These are phyloP conservation scores for Fusarium camptoceras DNA, from an alignment of 2,329 filamentous ascomycete genomes.

Conservation along the genomic window DNA sequence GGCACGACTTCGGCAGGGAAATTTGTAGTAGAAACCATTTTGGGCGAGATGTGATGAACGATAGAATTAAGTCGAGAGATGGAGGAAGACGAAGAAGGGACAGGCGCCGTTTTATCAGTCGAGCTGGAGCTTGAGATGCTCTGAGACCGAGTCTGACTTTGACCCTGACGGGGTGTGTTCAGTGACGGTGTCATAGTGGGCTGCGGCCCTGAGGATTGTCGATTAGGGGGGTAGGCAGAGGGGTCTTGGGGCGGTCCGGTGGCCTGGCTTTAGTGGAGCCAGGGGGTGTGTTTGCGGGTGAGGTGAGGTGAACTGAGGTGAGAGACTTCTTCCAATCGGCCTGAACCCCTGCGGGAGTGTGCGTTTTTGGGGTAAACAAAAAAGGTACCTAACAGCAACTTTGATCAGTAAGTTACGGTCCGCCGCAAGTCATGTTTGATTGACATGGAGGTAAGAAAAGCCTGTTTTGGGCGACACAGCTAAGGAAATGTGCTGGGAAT, in stretches of 20 bases:
- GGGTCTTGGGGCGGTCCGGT: conserved; percentile 40
- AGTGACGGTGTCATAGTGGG: conserved; percentile 50
- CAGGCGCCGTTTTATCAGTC: conserved; percentile 46
- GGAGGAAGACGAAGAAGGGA: conserved; percentile 58
- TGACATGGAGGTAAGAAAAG: conserved; percentile 14
- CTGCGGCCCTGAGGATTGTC: conserved; percentile 45
- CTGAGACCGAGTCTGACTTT: conserved; percentile 14
- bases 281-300: conserved; percentile 33
- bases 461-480: conserved; percentile 15
- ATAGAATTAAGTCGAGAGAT: conserved; percentile 70
- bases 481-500: background rate
- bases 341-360: conserved; percentile 34
- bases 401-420: conserved; percentile 31
- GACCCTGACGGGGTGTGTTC: conserved; percentile 43
- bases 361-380: conserved; percentile 21
- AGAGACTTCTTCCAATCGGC: conserved; percentile 14
- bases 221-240: conserved; percentile 40
- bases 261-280: conserved; percentile 39
- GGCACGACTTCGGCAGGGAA: conserved; percentile 84
- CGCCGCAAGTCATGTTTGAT: conserved; percentile 15
- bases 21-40: conserved; percentile 59
- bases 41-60: conserved; percentile 76
- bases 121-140: conserved; percentile 44
- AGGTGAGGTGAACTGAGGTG: conserved; percentile 31
- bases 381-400: conserved; percentile 36